A percentile compares a stretch with the other conserved stretches of the same genome.
phyloP scores from a whole-genome alignment of 495 filamentous ascomycete species.

The Neurospora intermedia region DNA sequence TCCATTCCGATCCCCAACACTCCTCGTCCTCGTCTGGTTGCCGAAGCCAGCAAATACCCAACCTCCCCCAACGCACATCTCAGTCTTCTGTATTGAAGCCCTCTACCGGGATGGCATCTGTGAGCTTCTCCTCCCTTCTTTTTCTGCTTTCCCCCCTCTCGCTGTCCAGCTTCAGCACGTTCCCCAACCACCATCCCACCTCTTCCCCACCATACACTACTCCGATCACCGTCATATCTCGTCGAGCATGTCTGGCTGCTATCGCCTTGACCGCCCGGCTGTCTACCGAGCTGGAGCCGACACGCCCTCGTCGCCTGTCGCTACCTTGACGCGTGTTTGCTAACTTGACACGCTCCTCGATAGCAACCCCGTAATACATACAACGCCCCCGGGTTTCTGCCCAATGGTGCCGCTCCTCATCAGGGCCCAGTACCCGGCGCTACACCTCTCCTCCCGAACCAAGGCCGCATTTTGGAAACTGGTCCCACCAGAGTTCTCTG shows the following conservation, averaged over 20 bases:
- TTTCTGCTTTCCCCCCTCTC: not conserved
- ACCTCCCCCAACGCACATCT: not conserved
- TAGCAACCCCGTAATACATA: conserved; percentile 32
- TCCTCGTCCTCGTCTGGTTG: not conserved
- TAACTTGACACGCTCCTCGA: conserved; percentile 6
- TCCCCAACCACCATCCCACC: not conserved
- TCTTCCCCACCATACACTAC: not conserved
- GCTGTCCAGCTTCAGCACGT: not conserved
- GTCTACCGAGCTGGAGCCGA: not conserved
- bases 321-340: not conserved
- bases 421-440: conserved; percentile 38
- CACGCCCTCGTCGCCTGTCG: not conserved
- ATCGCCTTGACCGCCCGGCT: not conserved
- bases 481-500: conserved; percentile 81
- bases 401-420: conserved; percentile 42
- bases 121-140: conserved; percentile 8
- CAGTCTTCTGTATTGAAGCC: not conserved
- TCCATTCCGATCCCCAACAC: not conserved
- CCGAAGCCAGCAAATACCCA: conserved; percentile 1
- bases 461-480: conserved; percentile 65
- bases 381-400: conserved; percentile 38
- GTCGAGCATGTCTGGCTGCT: not conserved
- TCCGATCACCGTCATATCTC: not conserved
- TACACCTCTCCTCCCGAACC: conserved; percentile 45
- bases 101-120: conserved; percentile 23